Conservation (phyloP, 192 early-diverging fungal genomes). For the Coemansia sp. region DNA sequence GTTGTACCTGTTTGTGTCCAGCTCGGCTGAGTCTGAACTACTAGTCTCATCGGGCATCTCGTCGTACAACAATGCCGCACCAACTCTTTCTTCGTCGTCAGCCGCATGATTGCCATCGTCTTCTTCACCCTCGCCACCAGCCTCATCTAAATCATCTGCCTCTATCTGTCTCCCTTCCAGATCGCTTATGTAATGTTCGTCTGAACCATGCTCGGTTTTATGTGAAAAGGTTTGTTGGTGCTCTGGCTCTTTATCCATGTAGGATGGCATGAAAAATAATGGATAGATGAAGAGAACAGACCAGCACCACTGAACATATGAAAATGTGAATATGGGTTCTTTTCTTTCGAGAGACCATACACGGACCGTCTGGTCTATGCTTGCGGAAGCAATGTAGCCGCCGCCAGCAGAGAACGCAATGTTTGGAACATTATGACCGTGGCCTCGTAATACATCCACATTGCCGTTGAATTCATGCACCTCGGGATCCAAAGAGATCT, state of each 20-base stretch:
- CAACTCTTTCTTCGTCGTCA: not conserved
- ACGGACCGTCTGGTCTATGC: slow-evolving; percentile 36
- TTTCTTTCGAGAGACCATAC: slow-evolving; percentile 28
- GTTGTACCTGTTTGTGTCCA: slow-evolving; percentile 5
- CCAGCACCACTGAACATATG: slow-evolving; percentile 38
- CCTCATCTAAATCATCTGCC: not conserved
- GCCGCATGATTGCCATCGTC: not conserved
- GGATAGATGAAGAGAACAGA: slow-evolving; percentile 41
- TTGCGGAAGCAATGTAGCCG: slow-evolving; percentile 39
- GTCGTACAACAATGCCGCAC: slow-evolving; percentile 4
- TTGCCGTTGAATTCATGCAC: slow-evolving; percentile 13
- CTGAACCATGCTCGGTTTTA: not conserved
- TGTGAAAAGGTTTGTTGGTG: not conserved
- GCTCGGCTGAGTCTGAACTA: not conserved
- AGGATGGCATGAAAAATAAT: slow-evolving; percentile 27
- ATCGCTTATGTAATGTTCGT: not conserved
- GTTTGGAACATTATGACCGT: slow-evolving; percentile 31
- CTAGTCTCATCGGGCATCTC: not conserved
- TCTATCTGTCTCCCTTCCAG: slow-evolving; percentile 1
- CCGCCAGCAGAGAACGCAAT: slow-evolving; percentile 36
- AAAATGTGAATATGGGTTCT: slow-evolving; percentile 19
- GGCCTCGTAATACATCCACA: slow-evolving; percentile 12
- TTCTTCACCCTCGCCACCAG: not conserved
- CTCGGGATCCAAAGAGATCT: not conserved
- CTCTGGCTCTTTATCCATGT: not conserved